Base-by-base conservation (phyloP, 2,329 filamentous ascomycete genomes). In the Claviceps monticola region DNA sequence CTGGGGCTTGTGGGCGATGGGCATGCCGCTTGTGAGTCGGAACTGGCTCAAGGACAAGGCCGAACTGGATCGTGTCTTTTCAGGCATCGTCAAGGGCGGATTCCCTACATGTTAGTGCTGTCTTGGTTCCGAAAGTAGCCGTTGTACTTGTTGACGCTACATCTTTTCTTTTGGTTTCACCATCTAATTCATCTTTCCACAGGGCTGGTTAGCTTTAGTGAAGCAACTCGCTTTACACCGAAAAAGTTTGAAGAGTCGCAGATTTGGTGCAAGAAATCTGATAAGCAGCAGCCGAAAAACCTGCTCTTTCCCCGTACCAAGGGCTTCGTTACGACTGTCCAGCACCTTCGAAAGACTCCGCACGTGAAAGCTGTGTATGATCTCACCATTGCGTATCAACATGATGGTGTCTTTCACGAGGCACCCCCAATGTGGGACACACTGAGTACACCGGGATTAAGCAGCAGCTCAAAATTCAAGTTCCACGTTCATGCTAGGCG, bases 151-250 rank as follows among this genome's bases (percentile, higher is more conserved):
- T 45, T 8, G 17, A 41, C n/a, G 13, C 36, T 21, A 8, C 19
- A 7, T n/a, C 5, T 26, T 9, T 23, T 49, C n/a, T 34, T 4
- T 8, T 17, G 5, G n/a, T 19, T 37, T 29, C 8, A 29, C 26
- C 26, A 29, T 29, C 55, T 23, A 53, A 16, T 5, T 5, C 26
- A 29, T 19, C 8, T 23, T 16, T 3, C 56, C 26, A 36, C 26
- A 82, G 78, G 78, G 80, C 74, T 83, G 57, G 74, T 84, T 57
- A 78, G 77, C 58, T 83, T 79, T 68, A 80, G 76, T 59, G 80
- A 83, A 66, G 75, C 74, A n/a, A 82, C 78, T 8, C 72, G 79
- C 55, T 82, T 73, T 61, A 81, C 76, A 2, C 66, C 67, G 1
- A 59, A 66, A 51, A 82, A 81, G 62, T 73, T 76, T 56, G 64